Evolutionary conservation across 108 stramenopile species (phyloP).

Genomic region (Ochromonas danica): DNA sequence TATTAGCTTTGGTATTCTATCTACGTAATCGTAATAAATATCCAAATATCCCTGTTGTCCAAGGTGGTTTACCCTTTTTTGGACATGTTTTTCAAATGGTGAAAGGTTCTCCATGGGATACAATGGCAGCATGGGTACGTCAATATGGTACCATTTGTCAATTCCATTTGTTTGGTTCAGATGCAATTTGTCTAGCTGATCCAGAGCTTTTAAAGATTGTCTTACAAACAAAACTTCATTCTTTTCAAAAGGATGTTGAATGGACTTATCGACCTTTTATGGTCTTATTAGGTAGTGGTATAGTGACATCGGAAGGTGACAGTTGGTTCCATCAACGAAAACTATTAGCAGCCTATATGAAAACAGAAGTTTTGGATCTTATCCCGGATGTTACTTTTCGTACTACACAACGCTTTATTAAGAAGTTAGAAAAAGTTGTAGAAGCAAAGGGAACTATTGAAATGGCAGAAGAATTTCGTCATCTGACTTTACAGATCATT

Average conservation of each 20-base stretch:
- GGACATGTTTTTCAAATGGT: constrained; percentile 51
- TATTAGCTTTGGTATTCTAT: too few species aligned
- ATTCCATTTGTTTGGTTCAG: constrained; percentile 38
- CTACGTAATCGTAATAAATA: background rate
- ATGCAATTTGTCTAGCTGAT: constrained; percentile 40
- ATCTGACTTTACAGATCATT: constrained; percentile 53
- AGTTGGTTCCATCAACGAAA: constrained; percentile 51
- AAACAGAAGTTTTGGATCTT: constrained; percentile 50
- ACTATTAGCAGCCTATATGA: constrained; percentile 32
- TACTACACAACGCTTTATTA: constrained; percentile 42
- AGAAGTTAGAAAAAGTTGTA: constrained; percentile 43
- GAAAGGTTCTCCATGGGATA: constrained; percentile 55
- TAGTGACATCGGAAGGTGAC: constrained; percentile 53
- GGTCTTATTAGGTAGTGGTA: constrained; percentile 53
- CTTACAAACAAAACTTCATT: constrained; percentile 45
- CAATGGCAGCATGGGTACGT: constrained; percentile 48
- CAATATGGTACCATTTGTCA: constrained; percentile 48
- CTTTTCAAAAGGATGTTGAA: constrained; percentile 54
- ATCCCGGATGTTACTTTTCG: constrained; percentile 50
- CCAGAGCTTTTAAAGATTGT: constrained; percentile 52
- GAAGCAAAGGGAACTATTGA: constrained; percentile 38
- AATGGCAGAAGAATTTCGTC: constrained; percentile 58
- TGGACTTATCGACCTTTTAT: constrained; percentile 56
- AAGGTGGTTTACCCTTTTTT: constrained; percentile 49
- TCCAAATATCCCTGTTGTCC: constrained; percentile 26